Conservation (phyloP, 306 rosid genomes). For the Corylus avellana region DNA sequence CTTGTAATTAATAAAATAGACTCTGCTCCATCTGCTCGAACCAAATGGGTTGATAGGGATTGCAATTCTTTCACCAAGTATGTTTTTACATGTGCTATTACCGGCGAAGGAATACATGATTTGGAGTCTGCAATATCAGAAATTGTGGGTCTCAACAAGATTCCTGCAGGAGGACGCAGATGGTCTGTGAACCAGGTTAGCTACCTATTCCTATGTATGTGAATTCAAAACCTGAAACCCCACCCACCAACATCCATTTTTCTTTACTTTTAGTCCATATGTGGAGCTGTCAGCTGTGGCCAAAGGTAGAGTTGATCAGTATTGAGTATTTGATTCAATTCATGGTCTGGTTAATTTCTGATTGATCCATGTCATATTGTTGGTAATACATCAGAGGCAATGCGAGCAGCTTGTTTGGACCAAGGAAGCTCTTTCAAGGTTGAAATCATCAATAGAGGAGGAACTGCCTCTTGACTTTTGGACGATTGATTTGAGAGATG, state of each 20-base stretch:
- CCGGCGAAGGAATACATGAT: constrained; percentile 85
- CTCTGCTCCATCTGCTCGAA: constrained; percentile 47
- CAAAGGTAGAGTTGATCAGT: not conserved
- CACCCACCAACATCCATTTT: not conserved
- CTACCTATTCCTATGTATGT: not conserved
- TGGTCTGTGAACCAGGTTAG: constrained; percentile 94
- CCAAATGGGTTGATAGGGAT: constrained; percentile 38
- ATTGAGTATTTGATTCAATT: not conserved
- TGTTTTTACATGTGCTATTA: constrained; percentile 82
- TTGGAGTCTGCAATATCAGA: constrained; percentile 76
- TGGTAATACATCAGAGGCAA: constrained; percentile 70
- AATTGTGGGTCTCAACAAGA: constrained; percentile 69
- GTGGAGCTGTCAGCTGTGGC: not conserved
- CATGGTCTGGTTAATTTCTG: not conserved
- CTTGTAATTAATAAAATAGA: constrained; percentile 92
- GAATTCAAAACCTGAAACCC: not conserved
- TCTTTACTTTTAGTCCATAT: not conserved
- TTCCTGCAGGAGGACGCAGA: constrained; percentile 69
- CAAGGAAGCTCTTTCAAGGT: constrained; percentile 74
- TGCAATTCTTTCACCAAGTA: constrained; percentile 50
- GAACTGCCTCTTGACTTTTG: constrained; percentile 89
- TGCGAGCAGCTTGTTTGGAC: constrained; percentile 93
- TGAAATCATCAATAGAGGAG: constrained; percentile 75
- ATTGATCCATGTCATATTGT: constrained; percentile 12
- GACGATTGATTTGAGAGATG: constrained; percentile 94